A percentile compares a stretch with the other conserved stretches of the same genome.
These are phyloP conservation scores for Fusarium veterinarium DNA, from an alignment of 2,329 filamentous ascomycete genomes.

Conservation along the genomic window DNA sequence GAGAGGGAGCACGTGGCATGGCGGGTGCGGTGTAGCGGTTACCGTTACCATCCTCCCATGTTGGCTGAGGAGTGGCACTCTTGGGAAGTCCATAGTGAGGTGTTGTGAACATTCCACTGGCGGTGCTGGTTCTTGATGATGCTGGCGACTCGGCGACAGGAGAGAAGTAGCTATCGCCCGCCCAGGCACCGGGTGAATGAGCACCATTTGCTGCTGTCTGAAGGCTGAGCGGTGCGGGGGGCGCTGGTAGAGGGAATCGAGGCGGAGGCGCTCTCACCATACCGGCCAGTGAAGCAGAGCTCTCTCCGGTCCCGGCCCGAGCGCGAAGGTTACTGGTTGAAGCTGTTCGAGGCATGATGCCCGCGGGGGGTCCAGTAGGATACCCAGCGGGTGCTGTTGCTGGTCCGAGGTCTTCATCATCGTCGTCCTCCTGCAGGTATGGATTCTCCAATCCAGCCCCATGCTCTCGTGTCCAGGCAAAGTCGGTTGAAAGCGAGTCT, in stretches of 20 bases:
- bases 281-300: constrained; percentile 67
- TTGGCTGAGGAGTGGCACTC: constrained; percentile 71
- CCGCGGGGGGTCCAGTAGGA: constrained; percentile 44
- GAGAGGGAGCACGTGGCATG: constrained; percentile 82
- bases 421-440: constrained; percentile 72
- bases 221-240: constrained; percentile 71
- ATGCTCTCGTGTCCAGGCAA: constrained; percentile 81
- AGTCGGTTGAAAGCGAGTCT: constrained; percentile 73
- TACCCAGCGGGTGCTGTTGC: constrained; percentile 52
- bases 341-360: constrained; percentile 55
- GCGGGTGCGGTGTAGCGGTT: constrained; percentile 91
- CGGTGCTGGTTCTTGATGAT: constrained; percentile 78
- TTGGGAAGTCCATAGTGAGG: constrained; percentile 77
- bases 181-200: constrained; percentile 70
- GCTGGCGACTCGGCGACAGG: constrained; percentile 83
- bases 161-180: constrained; percentile 92
- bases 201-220: constrained; percentile 66
- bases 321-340: constrained; percentile 81
- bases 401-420: constrained; percentile 65
- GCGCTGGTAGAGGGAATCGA: constrained; percentile 75
- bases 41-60: constrained; percentile 79
- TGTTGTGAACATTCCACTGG: constrained; percentile 76
- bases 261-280: constrained; percentile 72
- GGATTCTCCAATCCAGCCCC: constrained; percentile 80
- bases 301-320: constrained; percentile 81